These are phyloP conservation scores for Scytalidium sp. DNA, from an alignment of 2,329 filamentous ascomycete genomes.

Conservation along the genomic window DNA sequence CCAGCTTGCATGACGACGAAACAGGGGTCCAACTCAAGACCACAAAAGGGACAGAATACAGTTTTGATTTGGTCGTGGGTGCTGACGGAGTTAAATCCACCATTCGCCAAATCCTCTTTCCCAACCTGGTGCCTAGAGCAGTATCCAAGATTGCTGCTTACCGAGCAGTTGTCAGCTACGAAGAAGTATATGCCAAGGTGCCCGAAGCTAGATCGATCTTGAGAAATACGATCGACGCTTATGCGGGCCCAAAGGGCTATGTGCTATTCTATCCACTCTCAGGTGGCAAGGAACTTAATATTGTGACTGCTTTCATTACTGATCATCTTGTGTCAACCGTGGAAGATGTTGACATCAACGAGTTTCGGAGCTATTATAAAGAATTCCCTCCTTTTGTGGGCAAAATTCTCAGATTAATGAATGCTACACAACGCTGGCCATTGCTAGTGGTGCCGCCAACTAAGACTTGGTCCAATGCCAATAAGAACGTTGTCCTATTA, in stretches of 20 bases:
- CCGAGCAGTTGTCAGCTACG: neutral
- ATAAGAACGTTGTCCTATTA: neutral
- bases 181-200: neutral
- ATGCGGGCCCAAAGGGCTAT: neutral
- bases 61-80: conserved; percentile 33
- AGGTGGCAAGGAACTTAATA: neutral
- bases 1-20: conserved; percentile 22
- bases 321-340: neutral
- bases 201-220: neutral
- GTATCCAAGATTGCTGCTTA: neutral
- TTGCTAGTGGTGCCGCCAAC: neutral
- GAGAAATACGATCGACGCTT: neutral
- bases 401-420: conserved; percentile 1
- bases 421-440: neutral
- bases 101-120: conserved; percentile 32
- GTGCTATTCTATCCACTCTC: neutral
- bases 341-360: conserved; percentile 1
- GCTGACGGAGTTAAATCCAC: conserved; percentile 36
- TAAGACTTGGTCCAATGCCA: neutral
- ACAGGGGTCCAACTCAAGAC: conserved; percentile 11
- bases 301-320: neutral
- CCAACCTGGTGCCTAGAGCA: neutral
- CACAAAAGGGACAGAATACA: conserved; percentile 15
- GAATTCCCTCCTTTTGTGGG: neutral
- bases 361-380: neutral